phyloP scores from a whole-genome alignment of 352 stramenopile species.

The Phytophthora melonis region DNA sequence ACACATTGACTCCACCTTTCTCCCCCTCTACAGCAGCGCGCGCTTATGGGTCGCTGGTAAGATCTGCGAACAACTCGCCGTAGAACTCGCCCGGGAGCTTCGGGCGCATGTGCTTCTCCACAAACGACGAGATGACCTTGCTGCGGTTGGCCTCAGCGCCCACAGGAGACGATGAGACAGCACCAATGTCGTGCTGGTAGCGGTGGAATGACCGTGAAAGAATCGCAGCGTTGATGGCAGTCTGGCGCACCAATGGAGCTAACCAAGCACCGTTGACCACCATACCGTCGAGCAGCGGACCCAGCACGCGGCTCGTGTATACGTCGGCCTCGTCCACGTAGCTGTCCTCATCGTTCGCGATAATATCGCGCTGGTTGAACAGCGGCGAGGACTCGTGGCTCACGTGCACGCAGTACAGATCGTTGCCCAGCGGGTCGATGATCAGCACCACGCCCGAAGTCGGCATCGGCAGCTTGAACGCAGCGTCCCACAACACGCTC shows the following conservation, averaged over 20 bases:
- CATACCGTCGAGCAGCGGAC: slow-evolving; percentile 85
- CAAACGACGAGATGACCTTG: slow-evolving; percentile 74
- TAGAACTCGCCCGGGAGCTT: slow-evolving; percentile 90
- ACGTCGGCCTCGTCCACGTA: slow-evolving; percentile 85
- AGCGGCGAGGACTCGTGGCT: slow-evolving; percentile 82
- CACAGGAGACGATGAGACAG: slow-evolving; percentile 65
- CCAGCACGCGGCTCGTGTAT: slow-evolving; percentile 82
- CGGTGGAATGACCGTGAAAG: slow-evolving; percentile 76
- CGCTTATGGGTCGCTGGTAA: slow-evolving; percentile 34
- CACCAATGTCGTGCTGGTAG: slow-evolving; percentile 81
- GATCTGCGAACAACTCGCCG: slow-evolving; percentile 76
- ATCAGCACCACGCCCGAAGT: slow-evolving; percentile 84
- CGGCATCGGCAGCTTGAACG: slow-evolving; percentile 78
- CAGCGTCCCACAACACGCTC: slow-evolving; percentile 83
- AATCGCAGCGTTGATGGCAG: slow-evolving; percentile 81
- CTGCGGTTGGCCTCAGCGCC: slow-evolving; percentile 78
- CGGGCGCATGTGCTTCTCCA: slow-evolving; percentile 84
- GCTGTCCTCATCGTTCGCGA: slow-evolving; percentile 77
- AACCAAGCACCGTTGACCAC: slow-evolving; percentile 87
- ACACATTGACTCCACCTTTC: not conserved
- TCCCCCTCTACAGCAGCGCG: not conserved
- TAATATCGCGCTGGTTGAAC: slow-evolving; percentile 77
- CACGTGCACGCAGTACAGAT: slow-evolving; percentile 87
- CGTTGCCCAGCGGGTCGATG: slow-evolving; percentile 86
- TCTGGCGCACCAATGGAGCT: slow-evolving; percentile 82